Conservation (phyloP, 2,329 filamentous ascomycete species). For the Malbranchea cinnamomea region DNA sequence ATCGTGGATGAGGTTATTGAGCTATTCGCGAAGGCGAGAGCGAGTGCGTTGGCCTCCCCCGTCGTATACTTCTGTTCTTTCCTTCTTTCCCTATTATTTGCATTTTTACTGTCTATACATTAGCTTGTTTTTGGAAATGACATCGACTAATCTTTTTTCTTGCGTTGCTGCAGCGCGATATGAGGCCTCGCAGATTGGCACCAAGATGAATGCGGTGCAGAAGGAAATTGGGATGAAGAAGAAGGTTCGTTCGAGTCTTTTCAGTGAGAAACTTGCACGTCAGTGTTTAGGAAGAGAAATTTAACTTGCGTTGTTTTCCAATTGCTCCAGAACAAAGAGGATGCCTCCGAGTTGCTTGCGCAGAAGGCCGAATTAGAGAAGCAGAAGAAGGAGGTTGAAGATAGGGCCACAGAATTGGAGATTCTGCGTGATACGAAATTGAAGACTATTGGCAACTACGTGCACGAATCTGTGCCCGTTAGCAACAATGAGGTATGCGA, state of each 20-base stretch:
- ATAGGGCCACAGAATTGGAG: constrained; percentile 62
- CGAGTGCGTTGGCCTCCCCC: constrained; percentile 39
- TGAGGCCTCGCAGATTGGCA: constrained; percentile 62
- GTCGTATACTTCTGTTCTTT: constrained; percentile 1
- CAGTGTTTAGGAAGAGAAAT: not conserved
- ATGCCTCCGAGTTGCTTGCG: constrained; percentile 63
- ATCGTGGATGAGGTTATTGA: constrained; percentile 81
- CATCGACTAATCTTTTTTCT: too few relatives aligned
- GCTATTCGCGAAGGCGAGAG: constrained; percentile 72
- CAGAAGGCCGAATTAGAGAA: constrained; percentile 66
- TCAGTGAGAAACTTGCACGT: not conserved
- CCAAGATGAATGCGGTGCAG: constrained; percentile 74
- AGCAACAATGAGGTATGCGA: constrained; percentile 58
- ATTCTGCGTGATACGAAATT: constrained; percentile 59
- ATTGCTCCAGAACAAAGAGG: constrained; percentile 64
- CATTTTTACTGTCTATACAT: too few relatives aligned
- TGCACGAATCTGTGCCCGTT: constrained; percentile 74
- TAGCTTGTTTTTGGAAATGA: too few relatives aligned
- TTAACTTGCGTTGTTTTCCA: not conserved
- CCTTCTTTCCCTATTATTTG: constrained; percentile 1
- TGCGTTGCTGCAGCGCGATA: constrained; percentile 45
- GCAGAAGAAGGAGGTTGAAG: constrained; percentile 66
- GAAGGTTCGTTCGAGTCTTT: constrained; percentile 49
- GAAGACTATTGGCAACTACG: constrained; percentile 76
- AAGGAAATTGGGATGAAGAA: constrained; percentile 87